Evolutionary conservation across 331 rosid genomes (phyloP).

Genomic region (Rosa hybrid): DNA sequence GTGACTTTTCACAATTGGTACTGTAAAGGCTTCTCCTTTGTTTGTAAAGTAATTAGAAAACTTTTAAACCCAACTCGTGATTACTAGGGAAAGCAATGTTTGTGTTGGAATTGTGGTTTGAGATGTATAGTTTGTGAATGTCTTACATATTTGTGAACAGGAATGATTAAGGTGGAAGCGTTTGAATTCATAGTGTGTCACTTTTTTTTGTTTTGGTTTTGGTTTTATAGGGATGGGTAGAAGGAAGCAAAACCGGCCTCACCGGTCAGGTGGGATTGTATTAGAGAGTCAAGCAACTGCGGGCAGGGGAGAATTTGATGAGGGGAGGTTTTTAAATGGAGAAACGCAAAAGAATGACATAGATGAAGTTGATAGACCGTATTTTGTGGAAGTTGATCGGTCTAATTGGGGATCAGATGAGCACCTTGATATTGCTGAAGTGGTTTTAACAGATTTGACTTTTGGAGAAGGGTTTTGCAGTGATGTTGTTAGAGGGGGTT

Average conservation of each 20-base stretch:
- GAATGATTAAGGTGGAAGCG: neutral
- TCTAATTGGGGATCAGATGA: conserved; percentile 53
- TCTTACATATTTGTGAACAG: neutral
- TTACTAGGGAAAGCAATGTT: neutral
- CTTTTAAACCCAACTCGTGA: neutral
- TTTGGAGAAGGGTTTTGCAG: conserved; percentile 55
- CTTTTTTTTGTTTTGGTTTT: neutral
- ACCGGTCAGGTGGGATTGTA: conserved; percentile 56
- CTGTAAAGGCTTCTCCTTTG: neutral
- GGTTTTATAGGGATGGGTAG: conserved; percentile 67
- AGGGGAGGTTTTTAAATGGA: conserved; percentile 30
- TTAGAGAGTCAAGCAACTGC: conserved; percentile 34
- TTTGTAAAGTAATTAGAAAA: neutral
- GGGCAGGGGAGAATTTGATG: conserved; percentile 43
- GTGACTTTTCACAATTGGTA: neutral
- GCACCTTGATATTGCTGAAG: conserved; percentile 83
- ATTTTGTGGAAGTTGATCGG: conserved; percentile 75
- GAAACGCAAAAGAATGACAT: conserved; percentile 37
- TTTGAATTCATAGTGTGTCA: neutral
- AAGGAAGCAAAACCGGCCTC: conserved; percentile 69
- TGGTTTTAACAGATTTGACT: conserved; percentile 59
- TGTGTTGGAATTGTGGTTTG: neutral
- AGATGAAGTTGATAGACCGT: conserved; percentile 42
- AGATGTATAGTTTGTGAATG: neutral
- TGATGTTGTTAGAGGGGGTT: conserved; percentile 39